A percentile compares a stretch with the other conserved stretches of the same genome.
These are phyloP conservation scores for Entomortierella lignicola DNA, from an alignment of 192 early-diverging fungal genomes.

Conservation along the genomic window DNA sequence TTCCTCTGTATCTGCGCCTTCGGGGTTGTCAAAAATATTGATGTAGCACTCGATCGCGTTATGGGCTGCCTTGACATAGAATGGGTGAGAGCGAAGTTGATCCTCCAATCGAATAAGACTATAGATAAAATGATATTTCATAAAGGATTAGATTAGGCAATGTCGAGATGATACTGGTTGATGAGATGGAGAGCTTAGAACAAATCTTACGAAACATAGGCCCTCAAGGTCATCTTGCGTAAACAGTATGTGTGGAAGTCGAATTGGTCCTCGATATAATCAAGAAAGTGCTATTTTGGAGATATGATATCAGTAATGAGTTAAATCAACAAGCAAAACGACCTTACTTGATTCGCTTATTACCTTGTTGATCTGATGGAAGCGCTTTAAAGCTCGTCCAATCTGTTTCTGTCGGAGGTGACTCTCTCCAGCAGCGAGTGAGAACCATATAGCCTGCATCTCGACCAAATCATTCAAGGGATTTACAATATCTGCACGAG, in stretches of 20 bases:
- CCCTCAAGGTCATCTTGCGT: slow-evolving; percentile 88
- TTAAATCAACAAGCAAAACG: too few relatives aligned
- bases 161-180: not conserved
- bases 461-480: slow-evolving; percentile 85
- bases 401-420: slow-evolving; percentile 72
- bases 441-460: slow-evolving; percentile 95
- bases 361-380: slow-evolving; percentile 83
- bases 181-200: not conserved
- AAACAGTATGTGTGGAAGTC: slow-evolving; percentile 96
- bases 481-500: slow-evolving; percentile 72
- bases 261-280: slow-evolving; percentile 92
- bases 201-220: slow-evolving; percentile 79
- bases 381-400: slow-evolving; percentile 90
- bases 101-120: slow-evolving; percentile 84
- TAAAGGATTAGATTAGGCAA: not conserved
- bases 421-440: slow-evolving; percentile 80
- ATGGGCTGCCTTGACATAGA: slow-evolving; percentile 79
- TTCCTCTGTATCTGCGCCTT: slow-evolving; percentile 48
- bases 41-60: slow-evolving; percentile 71
- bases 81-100: slow-evolving; percentile 73
- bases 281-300: slow-evolving; percentile 70
- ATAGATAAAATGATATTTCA: not conserved
- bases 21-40: slow-evolving; percentile 43
- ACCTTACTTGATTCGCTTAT: not conserved
- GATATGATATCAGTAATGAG: too few relatives aligned